Evolutionary conservation across 306 rosid species (phyloP), one percentile per base, ranked within the genome.

Genomic region (Ziziphus jujuba): DNA sequence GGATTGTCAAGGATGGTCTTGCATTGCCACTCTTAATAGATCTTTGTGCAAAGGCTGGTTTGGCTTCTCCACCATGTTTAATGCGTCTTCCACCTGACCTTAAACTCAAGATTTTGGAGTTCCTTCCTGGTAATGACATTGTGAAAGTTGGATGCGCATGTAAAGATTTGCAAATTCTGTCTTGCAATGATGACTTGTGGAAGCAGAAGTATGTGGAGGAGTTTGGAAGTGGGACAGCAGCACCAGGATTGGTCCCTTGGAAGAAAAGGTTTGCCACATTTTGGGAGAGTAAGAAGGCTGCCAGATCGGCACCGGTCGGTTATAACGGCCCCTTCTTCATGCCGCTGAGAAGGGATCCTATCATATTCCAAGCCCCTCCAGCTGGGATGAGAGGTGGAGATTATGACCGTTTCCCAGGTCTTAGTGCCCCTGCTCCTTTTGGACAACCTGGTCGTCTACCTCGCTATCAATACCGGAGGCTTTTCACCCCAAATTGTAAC

Each of bases 21-120:
- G 90, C 77, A 44, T 74, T 83, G 69, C 98, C 98, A 10, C 80
- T 92, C 20, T 60, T 87, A 56, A 92, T 87, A 65, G 93, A 92
- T 72, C 80, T 92, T 14, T 90, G 96, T 63, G 87, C 78, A 28
- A 78, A 75, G 75, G 77, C 88, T 24, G 86, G 91, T 20, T 66
- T 92, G 54, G 77, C 56, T 1, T 65, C 83, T 31, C 98, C 98
- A 0, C 81, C 97, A 0, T 81, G 93, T 67, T 80, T 92, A 17
- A 80, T 83, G 88, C 74, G 87, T 7, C 90, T 92, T 13, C 96
- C 96, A 0, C 68, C 75, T 23, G 98, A 89, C 10, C 81, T 92
- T 38, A 87, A 89, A 72, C 58, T 76, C 55, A 68, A 83, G 84
- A 79, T 92, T 58, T 80, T 92, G 50, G 93, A 87, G 73, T 49